Base-by-base conservation (phyloP, 2,329 filamentous ascomycete genomes). In the Blastomyces gilchristii region DNA sequence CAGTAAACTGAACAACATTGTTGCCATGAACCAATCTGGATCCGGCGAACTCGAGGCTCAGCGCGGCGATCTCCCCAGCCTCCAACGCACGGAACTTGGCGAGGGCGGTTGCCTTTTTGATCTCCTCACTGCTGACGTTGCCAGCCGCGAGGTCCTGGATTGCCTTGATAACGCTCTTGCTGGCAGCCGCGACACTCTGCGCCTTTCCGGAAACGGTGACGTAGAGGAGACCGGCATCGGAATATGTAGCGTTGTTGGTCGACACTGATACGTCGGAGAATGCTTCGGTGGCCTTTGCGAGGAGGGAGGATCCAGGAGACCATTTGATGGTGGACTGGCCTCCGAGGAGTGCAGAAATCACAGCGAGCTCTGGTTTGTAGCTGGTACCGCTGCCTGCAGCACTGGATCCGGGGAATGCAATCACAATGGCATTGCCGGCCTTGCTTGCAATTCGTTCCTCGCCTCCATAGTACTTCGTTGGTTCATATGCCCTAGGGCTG, bases 261-360 rank as follows among this genome's bases (percentile, higher is more conserved):
- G 84, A 82, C 71, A 91, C 84, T 60, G 81, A 83, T 67, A 89
- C 85, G 68, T 86, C 85, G 47, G 87, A 82, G 71, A 85, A 81
- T 56, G 83, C 82, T 66, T 87, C 82, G 63, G 86, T 83, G 65
- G 87, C 88, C 82, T 96, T 92, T 73, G 89, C 84, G 65, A 99
- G 85, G 66, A 97, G 83, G 64, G 90, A 93, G 83, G 96, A 97
- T 71, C 94, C 94, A 67, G 90, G 80, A 61, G 90, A 87, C 93
- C 93, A 99, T 83, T 97, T 99, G 82, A 97, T 91, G 77, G 81
- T 88, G 62, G 91, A 89, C 78, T 95, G 81, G 66, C 93, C 94
- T 73, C 94, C 94, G 61, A 99, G 88, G 25, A 99, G 87, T 67
- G 91, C 86, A 63, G 89, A 86, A 63, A 99, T 87, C 67, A 99